Evolutionary conservation across 768 basidiomycete species (phyloP).

Genomic region (Amanita muscaria): DNA sequence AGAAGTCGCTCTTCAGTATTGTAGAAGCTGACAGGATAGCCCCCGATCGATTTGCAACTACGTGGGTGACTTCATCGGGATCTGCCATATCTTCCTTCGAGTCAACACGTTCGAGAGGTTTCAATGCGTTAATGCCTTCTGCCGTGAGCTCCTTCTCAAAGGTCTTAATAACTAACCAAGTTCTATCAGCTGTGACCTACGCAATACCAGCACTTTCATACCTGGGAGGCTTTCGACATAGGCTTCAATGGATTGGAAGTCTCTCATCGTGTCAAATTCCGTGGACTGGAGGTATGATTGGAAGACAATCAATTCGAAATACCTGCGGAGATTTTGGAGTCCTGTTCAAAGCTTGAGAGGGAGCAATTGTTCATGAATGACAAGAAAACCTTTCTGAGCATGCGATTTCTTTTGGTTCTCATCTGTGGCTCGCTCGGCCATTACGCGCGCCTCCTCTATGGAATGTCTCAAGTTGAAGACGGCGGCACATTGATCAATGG

Average conservation of each 20-base stretch:
- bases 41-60: slow-evolving; percentile 80
- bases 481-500: slow-evolving; percentile 77
- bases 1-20: slow-evolving; percentile 94
- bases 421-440: slow-evolving; percentile 71
- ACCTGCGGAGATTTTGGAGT: slow-evolving; percentile 72
- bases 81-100: slow-evolving; percentile 61
- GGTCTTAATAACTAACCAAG: slow-evolving; percentile 73
- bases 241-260: slow-evolving; percentile 68
- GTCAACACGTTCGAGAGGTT: slow-evolving; percentile 71
- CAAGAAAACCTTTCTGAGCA: slow-evolving; percentile 60
- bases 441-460: slow-evolving; percentile 75
- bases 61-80: slow-evolving; percentile 84
- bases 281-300: slow-evolving; percentile 83
- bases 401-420: slow-evolving; percentile 56
- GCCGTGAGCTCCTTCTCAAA: slow-evolving; percentile 84
- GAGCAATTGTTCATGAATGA: background rate
- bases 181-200: background rate
- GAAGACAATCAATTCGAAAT: slow-evolving; percentile 82
- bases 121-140: slow-evolving; percentile 72
- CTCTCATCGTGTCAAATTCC: slow-evolving; percentile 69
- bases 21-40: slow-evolving; percentile 84
- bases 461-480: slow-evolving; percentile 82
- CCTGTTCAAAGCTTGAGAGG: slow-evolving; percentile 29
- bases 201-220: slow-evolving; percentile 20
- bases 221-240: slow-evolving; percentile 84